Conservation (phyloP, 2,329 filamentous ascomycete species). For the Fusarium camptoceras region DNA sequence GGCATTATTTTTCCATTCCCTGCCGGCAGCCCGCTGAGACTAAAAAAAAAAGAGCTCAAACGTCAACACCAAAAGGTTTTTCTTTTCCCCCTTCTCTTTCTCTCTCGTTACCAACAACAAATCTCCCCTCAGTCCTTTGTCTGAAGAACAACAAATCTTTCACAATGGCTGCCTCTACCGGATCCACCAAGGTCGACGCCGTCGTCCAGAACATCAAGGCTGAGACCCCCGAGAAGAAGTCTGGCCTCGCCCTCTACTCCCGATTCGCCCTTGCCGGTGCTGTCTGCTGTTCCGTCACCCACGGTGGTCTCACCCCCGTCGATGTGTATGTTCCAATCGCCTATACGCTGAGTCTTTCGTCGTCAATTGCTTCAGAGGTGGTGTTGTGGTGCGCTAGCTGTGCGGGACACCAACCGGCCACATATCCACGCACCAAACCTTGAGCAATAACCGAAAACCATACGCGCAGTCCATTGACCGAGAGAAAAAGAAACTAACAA, state of each 20-base stretch:
- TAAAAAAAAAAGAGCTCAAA: slow-evolving; percentile 47
- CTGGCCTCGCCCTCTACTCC: slow-evolving; percentile 81
- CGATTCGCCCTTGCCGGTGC: slow-evolving; percentile 97
- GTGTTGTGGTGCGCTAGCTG: slow-evolving; percentile 11
- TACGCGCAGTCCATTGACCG: neutral
- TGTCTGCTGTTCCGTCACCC: slow-evolving; percentile 97
- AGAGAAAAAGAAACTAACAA: slow-evolving; percentile 28
- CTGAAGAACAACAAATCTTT: slow-evolving; percentile 32
- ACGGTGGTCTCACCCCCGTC: slow-evolving; percentile 70
- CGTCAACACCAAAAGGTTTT: slow-evolving; percentile 39
- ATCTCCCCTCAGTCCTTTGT: slow-evolving; percentile 53
- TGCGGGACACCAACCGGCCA: slow-evolving; percentile 11
- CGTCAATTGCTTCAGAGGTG: slow-evolving; percentile 38
- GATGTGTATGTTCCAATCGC: slow-evolving; percentile 13
- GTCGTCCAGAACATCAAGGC: slow-evolving; percentile 57
- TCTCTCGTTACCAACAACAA: slow-evolving; percentile 20
- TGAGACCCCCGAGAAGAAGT: slow-evolving; percentile 57
- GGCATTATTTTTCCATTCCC: slow-evolving; percentile 42
- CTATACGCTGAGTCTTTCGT: neutral
- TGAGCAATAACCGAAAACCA: neutral
- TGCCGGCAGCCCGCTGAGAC: slow-evolving; percentile 17
- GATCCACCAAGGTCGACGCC: slow-evolving; percentile 59
- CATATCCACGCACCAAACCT: slow-evolving; percentile 3
- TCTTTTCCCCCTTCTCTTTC: slow-evolving; percentile 4
- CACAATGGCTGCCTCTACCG: slow-evolving; percentile 60